Evolutionary conservation across 108 stramenopile species (phyloP), one percentile per base, ranked within the genome.

Genomic region (Fistulifera pelliculosa): DNA sequence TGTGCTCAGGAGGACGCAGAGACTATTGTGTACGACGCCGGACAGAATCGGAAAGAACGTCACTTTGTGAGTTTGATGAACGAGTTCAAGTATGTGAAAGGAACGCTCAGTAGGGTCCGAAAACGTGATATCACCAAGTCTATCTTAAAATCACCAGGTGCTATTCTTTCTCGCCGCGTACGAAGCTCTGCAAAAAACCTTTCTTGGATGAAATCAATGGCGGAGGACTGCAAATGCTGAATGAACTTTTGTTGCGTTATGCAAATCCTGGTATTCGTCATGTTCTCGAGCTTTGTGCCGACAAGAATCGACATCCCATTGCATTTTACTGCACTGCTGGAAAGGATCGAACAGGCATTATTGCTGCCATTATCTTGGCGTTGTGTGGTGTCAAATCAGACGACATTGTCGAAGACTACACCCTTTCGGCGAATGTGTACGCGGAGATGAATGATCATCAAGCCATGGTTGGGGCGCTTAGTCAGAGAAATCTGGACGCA

Each of bases 301-400:
- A 91, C 54, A 55, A 42, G 45, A 66, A 61, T 45, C 83, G 84
- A 22, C 88, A 94, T 52, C 94, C 94, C 19, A 57, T 94, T 5
- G 94, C 85, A 21, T 92, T 94, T 56, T 91, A 94, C 58, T 94
- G 93, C 64, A 94, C 93, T 21, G 93, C 93, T 2, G 93, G 93
- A n/a, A 91, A 94, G 62, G 90, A 94, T 68, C 70, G 93, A 11
- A 94, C 93, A 11, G 93, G 93, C 11, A 77, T 87, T 67, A 76
- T 94, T 45, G 63, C 93, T 7, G 93, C 93, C 19, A 80, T 94
- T 27, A 83, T 94, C 31, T 58, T 90, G 49, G 55, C 73, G 18
- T 38, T 83, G 10, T 69, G 80, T 22, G 93, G 84, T 11, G 78
- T 74, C 18, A 69, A 68, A 12, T 72, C 76, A 21, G 93, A 90